Evolutionary conservation across 306 rosid genomes (phyloP).

Genomic region (Prunus salicina): DNA sequence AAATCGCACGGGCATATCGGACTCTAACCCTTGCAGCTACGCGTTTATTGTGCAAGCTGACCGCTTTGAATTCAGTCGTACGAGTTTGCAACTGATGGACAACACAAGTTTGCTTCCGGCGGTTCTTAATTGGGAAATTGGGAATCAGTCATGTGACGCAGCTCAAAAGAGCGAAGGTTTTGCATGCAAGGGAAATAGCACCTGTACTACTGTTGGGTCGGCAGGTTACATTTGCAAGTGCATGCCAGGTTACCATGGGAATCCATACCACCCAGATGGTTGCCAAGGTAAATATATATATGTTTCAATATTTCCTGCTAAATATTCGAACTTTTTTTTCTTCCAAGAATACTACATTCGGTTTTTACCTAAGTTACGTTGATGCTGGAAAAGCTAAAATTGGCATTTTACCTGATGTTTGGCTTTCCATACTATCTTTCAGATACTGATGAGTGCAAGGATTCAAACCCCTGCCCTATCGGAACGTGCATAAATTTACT

Average conservation of each 20-base stretch:
- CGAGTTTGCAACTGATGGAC: background rate
- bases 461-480: background rate
- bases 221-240: slow-evolving; percentile 21
- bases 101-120: background rate
- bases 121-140: slow-evolving; percentile 21
- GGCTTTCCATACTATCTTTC: background rate
- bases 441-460: slow-evolving; percentile 15
- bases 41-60: slow-evolving; percentile 12
- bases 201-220: background rate
- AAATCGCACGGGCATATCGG: background rate
- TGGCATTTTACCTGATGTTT: background rate
- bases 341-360: too few relatives aligned
- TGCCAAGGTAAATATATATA: slow-evolving; percentile 9
- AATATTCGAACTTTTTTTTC: too few relatives aligned
- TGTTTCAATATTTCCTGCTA: background rate
- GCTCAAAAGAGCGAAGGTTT: background rate
- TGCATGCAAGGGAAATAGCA: slow-evolving; percentile 6
- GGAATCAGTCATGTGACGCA: background rate
- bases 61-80: background rate
- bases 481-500: background rate
- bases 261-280: slow-evolving; percentile 24
- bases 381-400: background rate
- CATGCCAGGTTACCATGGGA: slow-evolving; percentile 1
- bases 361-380: too few relatives aligned
- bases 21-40: slow-evolving; percentile 18